Conservation (phyloP, 75 land plant genomes). For the Selaginella tamariscina region DNA sequence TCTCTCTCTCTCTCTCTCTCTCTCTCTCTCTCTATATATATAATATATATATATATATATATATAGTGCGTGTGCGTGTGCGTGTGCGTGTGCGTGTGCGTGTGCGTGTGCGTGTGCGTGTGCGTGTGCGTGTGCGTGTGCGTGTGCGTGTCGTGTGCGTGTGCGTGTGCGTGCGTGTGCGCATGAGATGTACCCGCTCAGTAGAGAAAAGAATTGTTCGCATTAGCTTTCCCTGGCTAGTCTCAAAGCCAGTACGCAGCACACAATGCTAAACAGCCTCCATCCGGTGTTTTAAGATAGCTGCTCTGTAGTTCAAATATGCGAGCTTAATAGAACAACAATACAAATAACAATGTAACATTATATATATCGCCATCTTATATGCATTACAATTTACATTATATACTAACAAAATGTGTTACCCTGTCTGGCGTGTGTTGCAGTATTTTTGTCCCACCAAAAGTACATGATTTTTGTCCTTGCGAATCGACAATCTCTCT, state of each 20-base stretch:
- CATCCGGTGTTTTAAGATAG: conserved; percentile 82
- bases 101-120: too few species aligned
- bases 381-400: neutral
- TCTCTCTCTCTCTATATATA: too few species aligned
- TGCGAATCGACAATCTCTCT: conserved; percentile 60
- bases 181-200: conserved; percentile 98
- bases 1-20: too few species aligned
- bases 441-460: conserved; percentile 96
- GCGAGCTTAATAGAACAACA: too few species aligned
- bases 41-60: neutral
- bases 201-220: conserved; percentile 95
- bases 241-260: conserved; percentile 89
- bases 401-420: neutral
- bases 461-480: conserved; percentile 80
- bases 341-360: too few species aligned
- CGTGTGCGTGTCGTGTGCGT: too few species aligned
- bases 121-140: too few species aligned
- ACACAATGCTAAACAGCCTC: conserved; percentile 94
- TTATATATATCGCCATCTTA: too few species aligned
- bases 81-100: too few species aligned
- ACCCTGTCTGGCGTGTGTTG: conserved; percentile 97
- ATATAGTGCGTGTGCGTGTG: conserved; percentile 4
- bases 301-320: conserved; percentile 17
- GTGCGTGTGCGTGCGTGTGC: too few species aligned
- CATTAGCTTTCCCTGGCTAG: conserved; percentile 98